Conservation (phyloP, 495 filamentous ascomycete species). For the Aspergillus sclerotioniger region DNA sequence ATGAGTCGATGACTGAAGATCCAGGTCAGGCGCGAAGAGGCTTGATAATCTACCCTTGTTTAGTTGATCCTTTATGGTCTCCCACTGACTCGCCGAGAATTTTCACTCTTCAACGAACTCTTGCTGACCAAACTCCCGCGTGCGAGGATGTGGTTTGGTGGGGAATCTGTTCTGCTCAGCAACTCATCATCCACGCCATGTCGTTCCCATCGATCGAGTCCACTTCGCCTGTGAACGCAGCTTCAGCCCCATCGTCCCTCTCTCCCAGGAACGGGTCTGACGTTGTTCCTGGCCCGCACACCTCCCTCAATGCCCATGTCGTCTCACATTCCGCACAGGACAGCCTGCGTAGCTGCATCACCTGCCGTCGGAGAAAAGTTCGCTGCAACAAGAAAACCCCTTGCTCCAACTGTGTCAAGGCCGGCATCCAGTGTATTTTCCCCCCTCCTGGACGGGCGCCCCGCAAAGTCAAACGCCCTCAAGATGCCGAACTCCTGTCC, state of each 20-base stretch:
- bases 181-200: slow-evolving; percentile 23
- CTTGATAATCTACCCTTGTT: not conserved
- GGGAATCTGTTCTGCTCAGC: slow-evolving; percentile 1
- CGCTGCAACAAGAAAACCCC: slow-evolving; percentile 82
- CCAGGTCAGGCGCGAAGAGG: not conserved
- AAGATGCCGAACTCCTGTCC: slow-evolving; percentile 75
- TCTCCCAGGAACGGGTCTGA: slow-evolving; percentile 12
- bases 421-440: slow-evolving; percentile 78
- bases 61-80: slow-evolving; percentile 7
- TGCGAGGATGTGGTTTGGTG: slow-evolving; percentile 14
- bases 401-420: slow-evolving; percentile 80
- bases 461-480: slow-evolving; percentile 61
- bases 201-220: slow-evolving; percentile 23
- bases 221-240: slow-evolving; percentile 5
- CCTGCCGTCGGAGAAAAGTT: slow-evolving; percentile 80
- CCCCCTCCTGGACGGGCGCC: slow-evolving; percentile 80
- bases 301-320: slow-evolving; percentile 14
- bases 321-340: slow-evolving; percentile 24
- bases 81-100: not conserved
- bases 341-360: slow-evolving; percentile 76
- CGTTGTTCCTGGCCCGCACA: slow-evolving; percentile 17
- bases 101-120: not conserved
- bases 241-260: slow-evolving; percentile 3
- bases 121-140: not conserved
- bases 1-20: slow-evolving; percentile 22